These are phyloP conservation scores for Capsella rubella DNA, from an alignment of 441 rosid species.

Conservation along the genomic window DNA sequence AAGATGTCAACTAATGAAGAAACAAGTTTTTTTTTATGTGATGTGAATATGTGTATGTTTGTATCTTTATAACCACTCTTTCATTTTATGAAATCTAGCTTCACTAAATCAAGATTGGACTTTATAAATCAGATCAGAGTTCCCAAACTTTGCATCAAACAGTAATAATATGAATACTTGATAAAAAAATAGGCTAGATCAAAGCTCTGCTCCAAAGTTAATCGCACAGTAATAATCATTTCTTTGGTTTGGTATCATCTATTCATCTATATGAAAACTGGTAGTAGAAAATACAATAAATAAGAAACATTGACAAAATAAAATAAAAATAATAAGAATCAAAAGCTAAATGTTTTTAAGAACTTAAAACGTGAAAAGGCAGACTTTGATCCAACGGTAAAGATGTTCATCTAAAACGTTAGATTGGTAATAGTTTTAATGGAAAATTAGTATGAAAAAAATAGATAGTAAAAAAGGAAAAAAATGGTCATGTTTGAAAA, in stretches of 20 bases:
- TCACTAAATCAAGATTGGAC: conserved; percentile 13
- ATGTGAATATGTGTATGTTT: conserved; percentile 33
- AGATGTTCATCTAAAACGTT: background rate
- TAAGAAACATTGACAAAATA: too few species aligned
- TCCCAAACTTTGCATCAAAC: background rate
- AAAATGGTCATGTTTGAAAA: too few species aligned
- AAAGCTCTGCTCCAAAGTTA: background rate
- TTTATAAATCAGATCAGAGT: conserved; percentile 2
- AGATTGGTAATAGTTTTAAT: background rate
- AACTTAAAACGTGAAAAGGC: background rate
- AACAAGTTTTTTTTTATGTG: conserved; percentile 1
- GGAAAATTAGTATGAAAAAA: background rate
- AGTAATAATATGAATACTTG: background rate
- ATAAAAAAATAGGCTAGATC: background rate
- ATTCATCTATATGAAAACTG: too few species aligned
- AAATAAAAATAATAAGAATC: too few species aligned
- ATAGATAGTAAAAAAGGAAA: too few species aligned
- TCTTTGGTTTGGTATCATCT: too few species aligned
- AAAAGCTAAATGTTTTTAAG: background rate
- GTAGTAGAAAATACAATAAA: too few species aligned
- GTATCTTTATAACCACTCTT: conserved; percentile 23
- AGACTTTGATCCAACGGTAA: background rate
- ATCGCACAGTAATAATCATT: too few species aligned
- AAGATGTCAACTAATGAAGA: conserved; percentile 54
- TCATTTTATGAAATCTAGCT: conserved; percentile 14